These are phyloP conservation scores for Gnaphalium uliginosum DNA, from an alignment of 129 eudicot species.

Conservation along the genomic window DNA sequence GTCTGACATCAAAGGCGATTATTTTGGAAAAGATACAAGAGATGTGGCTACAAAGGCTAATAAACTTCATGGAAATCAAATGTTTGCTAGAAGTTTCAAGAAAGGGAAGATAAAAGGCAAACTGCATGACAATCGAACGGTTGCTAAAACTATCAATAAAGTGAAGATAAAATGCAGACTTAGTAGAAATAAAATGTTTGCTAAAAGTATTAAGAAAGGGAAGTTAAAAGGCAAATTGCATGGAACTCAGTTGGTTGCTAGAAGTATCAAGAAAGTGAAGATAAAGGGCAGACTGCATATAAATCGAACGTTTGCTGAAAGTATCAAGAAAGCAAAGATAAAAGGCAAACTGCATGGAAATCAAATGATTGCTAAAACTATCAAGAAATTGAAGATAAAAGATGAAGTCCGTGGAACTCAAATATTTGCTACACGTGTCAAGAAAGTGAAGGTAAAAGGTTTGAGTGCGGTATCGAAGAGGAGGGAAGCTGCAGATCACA, in stretches of 20 bases:
- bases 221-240: background rate
- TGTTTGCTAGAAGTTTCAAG: background rate
- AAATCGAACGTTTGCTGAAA: background rate
- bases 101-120: background rate
- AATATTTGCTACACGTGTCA: background rate
- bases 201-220: slow-evolving; percentile 1
- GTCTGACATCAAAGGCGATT: background rate
- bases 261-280: background rate
- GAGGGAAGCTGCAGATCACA: background rate
- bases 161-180: background rate
- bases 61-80: background rate
- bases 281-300: background rate
- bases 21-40: background rate
- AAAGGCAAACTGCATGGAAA: background rate
- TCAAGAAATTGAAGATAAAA: slow-evolving; percentile 18
- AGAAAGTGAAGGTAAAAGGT: slow-evolving; percentile 16
- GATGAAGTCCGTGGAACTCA: background rate
- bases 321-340: background rate
- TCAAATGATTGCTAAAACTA: background rate
- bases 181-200: background rate
- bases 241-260: background rate
- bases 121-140: background rate
- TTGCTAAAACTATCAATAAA: background rate
- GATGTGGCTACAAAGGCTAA: background rate
- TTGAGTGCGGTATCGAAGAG: too few relatives aligned